Evolutionary conservation across 352 stramenopile species (phyloP), one percentile per base, ranked within the genome.

Genomic region (Pythium aphanidermatum): DNA sequence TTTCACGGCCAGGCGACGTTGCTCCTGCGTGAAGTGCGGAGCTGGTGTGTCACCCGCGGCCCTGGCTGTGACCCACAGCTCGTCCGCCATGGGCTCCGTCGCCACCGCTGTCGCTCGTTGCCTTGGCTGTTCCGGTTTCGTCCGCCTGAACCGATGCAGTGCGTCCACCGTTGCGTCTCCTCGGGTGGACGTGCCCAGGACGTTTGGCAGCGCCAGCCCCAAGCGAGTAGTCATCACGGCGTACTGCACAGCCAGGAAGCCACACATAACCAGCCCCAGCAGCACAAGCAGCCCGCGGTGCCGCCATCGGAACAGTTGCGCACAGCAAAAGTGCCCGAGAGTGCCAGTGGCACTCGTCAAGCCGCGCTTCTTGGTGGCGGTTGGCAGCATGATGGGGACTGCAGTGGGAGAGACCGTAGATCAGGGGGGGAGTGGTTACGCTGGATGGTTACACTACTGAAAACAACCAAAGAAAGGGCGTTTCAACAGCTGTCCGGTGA

Each of bases 201-300:
- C n/a, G n/a, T n/a, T n/a, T n/a, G n/a, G n/a, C n/a, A n/a, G n/a
- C n/a, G n/a, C n/a, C n/a, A n/a, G n/a, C n/a, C n/a, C n/a, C n/a
- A n/a, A n/a, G 58, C 12, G 59, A 62, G 20, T 57, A 68, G 17
- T n/a, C n/a, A 82, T 27, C 40, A 86, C 65, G 25, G 62, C 63
- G 58, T 76, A 80, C 51, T 84, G 74, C 48, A 76, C 58, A 60
- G 56, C 82, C 7, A 84, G 13, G 33, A 82, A 75, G 25, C 76
- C 23, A 14, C 16, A 37, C 17, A 75, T 23, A 19, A 16, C 32
- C 0, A 16, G n/a, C 17, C 11, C 11, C 12, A 60, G 24, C 30
- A 46, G 25, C 19, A 39, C 14, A 17, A 34, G 10, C 14, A 39
- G 24, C 13, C 26, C 28, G 20, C 38, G 34, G n/a, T 17, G 47